Evolutionary conservation across 805 yeast genomes (phyloP).

Genomic region (Yarrowia phangngaensis): DNA sequence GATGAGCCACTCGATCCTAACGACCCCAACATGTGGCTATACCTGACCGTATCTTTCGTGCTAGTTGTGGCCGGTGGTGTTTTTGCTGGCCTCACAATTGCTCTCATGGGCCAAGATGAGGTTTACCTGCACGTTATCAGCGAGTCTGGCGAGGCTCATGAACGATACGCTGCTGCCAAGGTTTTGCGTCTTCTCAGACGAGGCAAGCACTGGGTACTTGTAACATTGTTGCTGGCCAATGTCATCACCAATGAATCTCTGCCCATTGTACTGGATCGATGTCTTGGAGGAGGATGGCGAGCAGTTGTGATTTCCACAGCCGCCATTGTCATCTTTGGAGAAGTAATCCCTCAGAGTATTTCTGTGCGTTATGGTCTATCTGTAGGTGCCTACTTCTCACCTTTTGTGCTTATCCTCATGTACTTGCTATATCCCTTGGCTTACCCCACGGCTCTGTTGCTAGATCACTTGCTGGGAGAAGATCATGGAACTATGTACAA

Average conservation of each 20-base stretch:
- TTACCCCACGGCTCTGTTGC: constrained; percentile 76
- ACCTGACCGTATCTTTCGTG: constrained; percentile 36
- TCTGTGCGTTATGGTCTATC: constrained; percentile 91
- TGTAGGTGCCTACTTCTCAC: constrained; percentile 85
- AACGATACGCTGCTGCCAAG: constrained; percentile 62
- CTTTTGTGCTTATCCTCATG: constrained; percentile 81
- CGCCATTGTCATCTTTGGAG: constrained; percentile 90
- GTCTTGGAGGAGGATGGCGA: constrained; percentile 96
- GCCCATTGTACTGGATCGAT: constrained; percentile 88
- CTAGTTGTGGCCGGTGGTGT: constrained; percentile 42
- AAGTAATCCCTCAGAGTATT: constrained; percentile 89
- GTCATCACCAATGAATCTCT: constrained; percentile 92
- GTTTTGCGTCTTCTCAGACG: constrained; percentile 68
- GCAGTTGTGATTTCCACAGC: constrained; percentile 94
- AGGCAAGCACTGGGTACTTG: constrained; percentile 96
- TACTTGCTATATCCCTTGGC: constrained; percentile 88
- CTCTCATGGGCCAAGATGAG: constrained; percentile 97
- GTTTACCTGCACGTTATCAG: constrained; percentile 87
- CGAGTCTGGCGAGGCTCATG: constrained; percentile 66
- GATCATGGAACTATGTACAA: constrained; percentile 95
- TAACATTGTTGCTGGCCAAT: constrained; percentile 76
- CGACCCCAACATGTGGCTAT: constrained; percentile 35
- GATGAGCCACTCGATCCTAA: constrained; percentile 17
- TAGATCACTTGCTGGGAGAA: constrained; percentile 83
- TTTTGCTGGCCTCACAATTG: constrained; percentile 66